A percentile compares a stretch with the other conserved stretches of the same genome.
Evolutionary conservation across 208 protist species (phyloP).

Genomic region (Blechomonas ayalai): DNA sequence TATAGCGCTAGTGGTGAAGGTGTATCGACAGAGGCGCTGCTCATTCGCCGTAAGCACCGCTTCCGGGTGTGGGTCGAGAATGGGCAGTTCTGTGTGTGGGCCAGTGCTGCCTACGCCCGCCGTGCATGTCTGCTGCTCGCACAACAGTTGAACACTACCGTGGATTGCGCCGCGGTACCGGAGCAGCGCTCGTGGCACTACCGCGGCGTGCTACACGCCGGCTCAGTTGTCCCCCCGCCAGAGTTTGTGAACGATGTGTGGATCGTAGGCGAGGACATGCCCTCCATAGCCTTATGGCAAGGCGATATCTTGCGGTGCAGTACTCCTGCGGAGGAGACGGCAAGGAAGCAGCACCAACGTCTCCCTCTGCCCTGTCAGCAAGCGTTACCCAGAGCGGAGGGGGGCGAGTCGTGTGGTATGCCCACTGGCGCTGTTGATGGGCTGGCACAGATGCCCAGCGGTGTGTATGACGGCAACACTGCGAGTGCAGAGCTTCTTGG

Average conservation of each 20-base stretch:
- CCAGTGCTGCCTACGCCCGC: constrained; percentile 61
- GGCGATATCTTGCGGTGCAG: constrained; percentile 70
- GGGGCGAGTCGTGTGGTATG: no score
- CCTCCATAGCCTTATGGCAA: constrained; percentile 41
- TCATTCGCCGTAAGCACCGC: constrained; percentile 40
- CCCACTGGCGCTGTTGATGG: no score
- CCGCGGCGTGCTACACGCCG: constrained; percentile 44
- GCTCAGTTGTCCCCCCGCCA: constrained; percentile 25
- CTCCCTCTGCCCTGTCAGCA: constrained; percentile 16
- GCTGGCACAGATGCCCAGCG: background rate
- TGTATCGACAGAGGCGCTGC: no score
- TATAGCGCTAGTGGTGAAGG: no score
- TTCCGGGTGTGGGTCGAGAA: constrained; percentile 77
- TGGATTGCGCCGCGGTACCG: constrained; percentile 47
- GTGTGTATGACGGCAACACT: background rate
- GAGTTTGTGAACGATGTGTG: constrained; percentile 41
- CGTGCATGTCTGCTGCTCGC: constrained; percentile 60
- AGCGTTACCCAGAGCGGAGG: no score
- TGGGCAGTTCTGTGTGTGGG: constrained; percentile 60
- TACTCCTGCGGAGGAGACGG: constrained; percentile 29
- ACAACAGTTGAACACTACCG: constrained; percentile 58
- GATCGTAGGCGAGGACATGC: constrained; percentile 55
- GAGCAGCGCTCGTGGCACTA: constrained; percentile 53
- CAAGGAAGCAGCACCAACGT: constrained; percentile 5
- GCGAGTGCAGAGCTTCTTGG: background rate